phyloP scores from a whole-genome alignment of 371 early-diverging fungal genomes.

The Dinochytrium kinnereticum region DNA sequence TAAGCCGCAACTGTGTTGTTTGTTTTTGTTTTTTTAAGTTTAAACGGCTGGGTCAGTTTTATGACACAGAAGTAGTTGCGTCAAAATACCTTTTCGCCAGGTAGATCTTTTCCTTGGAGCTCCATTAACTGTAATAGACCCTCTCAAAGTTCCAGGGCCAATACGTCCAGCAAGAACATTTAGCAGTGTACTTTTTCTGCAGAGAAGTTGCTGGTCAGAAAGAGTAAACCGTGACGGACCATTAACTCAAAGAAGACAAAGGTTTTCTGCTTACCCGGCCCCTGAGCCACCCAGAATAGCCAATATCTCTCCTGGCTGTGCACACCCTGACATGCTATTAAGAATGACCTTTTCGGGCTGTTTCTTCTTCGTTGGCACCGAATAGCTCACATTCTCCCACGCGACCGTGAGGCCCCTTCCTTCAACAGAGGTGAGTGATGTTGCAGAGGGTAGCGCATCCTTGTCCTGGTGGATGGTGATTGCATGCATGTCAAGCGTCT shows the following conservation, averaged over 20 bases:
- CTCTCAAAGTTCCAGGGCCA: constrained; percentile 2
- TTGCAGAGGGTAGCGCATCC: too few relatives aligned
- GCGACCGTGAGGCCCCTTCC: background rate
- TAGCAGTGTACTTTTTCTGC: constrained; percentile 56
- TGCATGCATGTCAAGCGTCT: too few relatives aligned
- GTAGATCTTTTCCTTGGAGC: background rate
- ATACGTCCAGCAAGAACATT: constrained; percentile 53
- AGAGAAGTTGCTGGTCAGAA: background rate
- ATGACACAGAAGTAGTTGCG: constrained; percentile 65
- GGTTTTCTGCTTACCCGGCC: background rate
- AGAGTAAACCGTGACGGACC: background rate
- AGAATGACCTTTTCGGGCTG: constrained; percentile 7
- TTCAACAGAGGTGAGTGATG: background rate
- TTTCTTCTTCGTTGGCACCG: background rate
- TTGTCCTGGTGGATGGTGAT: too few relatives aligned
- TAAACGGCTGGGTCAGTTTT: too few relatives aligned
- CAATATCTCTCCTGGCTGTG: constrained; percentile 32
- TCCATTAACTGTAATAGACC: constrained; percentile 4
- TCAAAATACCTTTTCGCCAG: background rate
- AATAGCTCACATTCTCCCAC: constrained; percentile 7
- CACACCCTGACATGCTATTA: background rate
- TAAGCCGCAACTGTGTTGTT: constrained; percentile 68
- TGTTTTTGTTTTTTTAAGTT: too few relatives aligned
- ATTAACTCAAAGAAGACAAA: background rate
- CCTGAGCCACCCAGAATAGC: constrained; percentile 54